Evolutionary conservation across 805 yeast species (phyloP).

Genomic region (Candida easanensis): DNA sequence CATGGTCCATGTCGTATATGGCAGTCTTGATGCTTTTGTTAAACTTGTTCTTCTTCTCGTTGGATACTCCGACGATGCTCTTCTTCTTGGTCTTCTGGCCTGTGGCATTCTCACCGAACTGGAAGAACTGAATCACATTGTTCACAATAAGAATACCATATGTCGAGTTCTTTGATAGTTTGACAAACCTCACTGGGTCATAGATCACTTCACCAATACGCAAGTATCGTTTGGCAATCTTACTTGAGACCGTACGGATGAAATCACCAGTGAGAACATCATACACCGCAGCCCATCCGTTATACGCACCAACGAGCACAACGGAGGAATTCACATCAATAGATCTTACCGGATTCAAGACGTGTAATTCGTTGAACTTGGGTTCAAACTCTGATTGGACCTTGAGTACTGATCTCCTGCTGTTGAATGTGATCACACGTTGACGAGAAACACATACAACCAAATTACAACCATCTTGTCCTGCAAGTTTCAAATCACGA

Average conservation of each 20-base stretch:
- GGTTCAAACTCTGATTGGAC: conserved; percentile 7
- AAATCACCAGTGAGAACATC: conserved; percentile 22
- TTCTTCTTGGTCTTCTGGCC: conserved; percentile 14
- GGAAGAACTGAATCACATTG: conserved; percentile 24
- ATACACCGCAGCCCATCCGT: conserved; percentile 25
- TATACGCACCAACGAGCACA: conserved; percentile 22
- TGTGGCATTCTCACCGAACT: conserved; percentile 19
- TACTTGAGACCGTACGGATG: conserved; percentile 15
- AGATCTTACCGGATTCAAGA: conserved; percentile 14
- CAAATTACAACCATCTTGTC: conserved; percentile 27
- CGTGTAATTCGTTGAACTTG: neutral
- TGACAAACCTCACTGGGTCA: conserved; percentile 11
- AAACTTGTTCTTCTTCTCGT: conserved; percentile 22
- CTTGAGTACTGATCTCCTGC: conserved; percentile 7
- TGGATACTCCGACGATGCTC: conserved; percentile 9
- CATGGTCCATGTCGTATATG: conserved; percentile 22
- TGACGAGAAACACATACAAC: conserved; percentile 16
- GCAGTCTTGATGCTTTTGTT: conserved; percentile 20
- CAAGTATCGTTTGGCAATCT: conserved; percentile 19
- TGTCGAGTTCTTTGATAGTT: conserved; percentile 13
- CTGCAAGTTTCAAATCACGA: conserved; percentile 19
- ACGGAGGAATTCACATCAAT: conserved; percentile 24
- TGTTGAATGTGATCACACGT: conserved; percentile 16
- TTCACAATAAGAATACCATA: conserved; percentile 20
- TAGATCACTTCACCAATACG: neutral